Percentiles rank a stretch among this genome's conserved stretches.
Conservation (phyloP, 2,329 filamentous ascomycete species). For the Beauveria rudraprayagi region DNA sequence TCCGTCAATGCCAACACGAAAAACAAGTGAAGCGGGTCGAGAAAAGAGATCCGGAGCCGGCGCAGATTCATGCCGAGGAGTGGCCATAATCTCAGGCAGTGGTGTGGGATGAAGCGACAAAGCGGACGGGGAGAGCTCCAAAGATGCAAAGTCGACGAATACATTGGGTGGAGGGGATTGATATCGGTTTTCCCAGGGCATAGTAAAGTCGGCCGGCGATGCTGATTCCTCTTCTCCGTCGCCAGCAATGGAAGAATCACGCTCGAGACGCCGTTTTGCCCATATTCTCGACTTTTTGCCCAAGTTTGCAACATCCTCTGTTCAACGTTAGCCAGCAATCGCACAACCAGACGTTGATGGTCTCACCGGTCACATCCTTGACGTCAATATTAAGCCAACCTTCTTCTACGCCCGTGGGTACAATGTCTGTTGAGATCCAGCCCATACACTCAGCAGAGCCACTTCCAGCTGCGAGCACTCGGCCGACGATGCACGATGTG, state of each 20-base stretch:
- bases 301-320: slow-evolving; percentile 41
- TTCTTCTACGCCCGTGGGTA: slow-evolving; percentile 42
- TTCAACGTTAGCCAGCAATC: background rate
- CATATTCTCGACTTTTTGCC: slow-evolving; percentile 52
- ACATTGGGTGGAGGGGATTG: slow-evolving; percentile 38
- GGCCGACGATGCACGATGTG: slow-evolving; percentile 55
- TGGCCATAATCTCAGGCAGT: slow-evolving; percentile 31
- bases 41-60: slow-evolving; percentile 26
- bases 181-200: slow-evolving; percentile 50
- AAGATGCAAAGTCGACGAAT: slow-evolving; percentile 39
- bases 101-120: slow-evolving; percentile 39
- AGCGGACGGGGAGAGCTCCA: slow-evolving; percentile 39
- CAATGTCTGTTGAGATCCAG: slow-evolving; percentile 56
- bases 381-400: slow-evolving; percentile 54
- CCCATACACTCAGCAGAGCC: slow-evolving; percentile 60
- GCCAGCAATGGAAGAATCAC: slow-evolving; percentile 52
- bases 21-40: slow-evolving; percentile 28
- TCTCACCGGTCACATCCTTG: slow-evolving; percentile 44
- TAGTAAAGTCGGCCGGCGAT: slow-evolving; percentile 54
- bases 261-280: slow-evolving; percentile 52
- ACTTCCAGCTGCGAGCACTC: slow-evolving; percentile 54
- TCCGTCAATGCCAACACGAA: slow-evolving; percentile 30
- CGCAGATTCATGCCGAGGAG: slow-evolving; percentile 27
- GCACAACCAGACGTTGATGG: background rate
- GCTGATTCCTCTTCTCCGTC: slow-evolving; percentile 46